Conservation (phyloP, 768 basidiomycete genomes). For the Calocera cornea region DNA sequence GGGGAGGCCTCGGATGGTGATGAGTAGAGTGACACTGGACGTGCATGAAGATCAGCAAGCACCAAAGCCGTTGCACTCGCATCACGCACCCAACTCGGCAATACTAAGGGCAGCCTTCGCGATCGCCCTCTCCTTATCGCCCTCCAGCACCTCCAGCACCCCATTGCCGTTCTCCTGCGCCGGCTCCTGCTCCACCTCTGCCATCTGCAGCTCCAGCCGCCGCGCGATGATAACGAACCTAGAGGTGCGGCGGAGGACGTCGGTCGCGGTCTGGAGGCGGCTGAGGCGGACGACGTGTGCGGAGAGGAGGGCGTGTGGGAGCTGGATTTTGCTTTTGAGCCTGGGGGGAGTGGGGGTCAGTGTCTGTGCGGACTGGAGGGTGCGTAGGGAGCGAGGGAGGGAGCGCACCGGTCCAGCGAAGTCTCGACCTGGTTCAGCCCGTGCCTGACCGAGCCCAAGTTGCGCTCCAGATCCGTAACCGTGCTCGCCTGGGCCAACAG, state of each 20-base stretch:
- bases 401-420: constrained; percentile 62
- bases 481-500: constrained; percentile 70
- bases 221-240: constrained; percentile 75
- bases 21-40: not conserved
- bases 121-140: constrained; percentile 74
- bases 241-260: constrained; percentile 68
- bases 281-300: constrained; percentile 57
- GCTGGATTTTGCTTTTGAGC: constrained; percentile 71
- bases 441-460: constrained; percentile 49
- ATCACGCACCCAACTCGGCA: constrained; percentile 65
- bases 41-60: too few relatives aligned
- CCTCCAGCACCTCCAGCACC: constrained; percentile 36
- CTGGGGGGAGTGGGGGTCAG: constrained; percentile 31
- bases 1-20: not conserved
- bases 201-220: constrained; percentile 75
- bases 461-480: constrained; percentile 54
- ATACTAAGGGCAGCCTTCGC: constrained; percentile 91
- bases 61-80: too few relatives aligned
- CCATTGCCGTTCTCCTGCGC: not conserved
- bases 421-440: constrained; percentile 61
- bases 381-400: too few relatives aligned
- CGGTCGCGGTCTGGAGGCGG: constrained; percentile 68
- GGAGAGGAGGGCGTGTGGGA: constrained; percentile 66
- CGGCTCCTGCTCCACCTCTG: constrained; percentile 36
- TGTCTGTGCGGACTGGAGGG: constrained; percentile 14